Percentiles rank a stretch among this genome's conserved stretches.
phyloP scores from a whole-genome alignment of 768 basidiomycete species.

The Lactarius akahatsu region DNA sequence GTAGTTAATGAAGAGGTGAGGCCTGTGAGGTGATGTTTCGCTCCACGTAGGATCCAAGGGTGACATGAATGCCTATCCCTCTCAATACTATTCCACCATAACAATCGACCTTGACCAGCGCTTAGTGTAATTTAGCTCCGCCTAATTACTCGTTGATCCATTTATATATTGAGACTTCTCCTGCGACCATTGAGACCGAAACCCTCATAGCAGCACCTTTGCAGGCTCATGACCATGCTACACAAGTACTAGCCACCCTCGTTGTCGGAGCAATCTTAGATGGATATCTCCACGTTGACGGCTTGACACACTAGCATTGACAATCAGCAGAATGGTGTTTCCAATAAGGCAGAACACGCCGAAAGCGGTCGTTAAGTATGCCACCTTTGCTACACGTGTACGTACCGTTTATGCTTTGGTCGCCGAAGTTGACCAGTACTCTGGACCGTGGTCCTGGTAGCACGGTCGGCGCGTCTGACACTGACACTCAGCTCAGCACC shows the following conservation, averaged over 20 bases:
- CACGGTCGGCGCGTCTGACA: slow-evolving; percentile 20
- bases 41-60: neutral
- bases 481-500: slow-evolving; percentile 35
- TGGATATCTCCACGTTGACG: neutral
- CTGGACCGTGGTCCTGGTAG: slow-evolving; percentile 19
- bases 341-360: slow-evolving; percentile 32
- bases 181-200: slow-evolving; percentile 26
- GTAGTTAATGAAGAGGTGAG: neutral
- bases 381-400: slow-evolving; percentile 55
- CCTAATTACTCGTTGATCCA: neutral
- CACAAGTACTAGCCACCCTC: slow-evolving; percentile 16
- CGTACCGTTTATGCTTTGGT: slow-evolving; percentile 14
- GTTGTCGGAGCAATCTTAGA: slow-evolving; percentile 1
- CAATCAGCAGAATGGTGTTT: neutral
- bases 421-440: neutral
- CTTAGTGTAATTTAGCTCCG: neutral
- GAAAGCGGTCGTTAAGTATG: slow-evolving; percentile 49
- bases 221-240: slow-evolving; percentile 11
- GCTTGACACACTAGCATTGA: neutral
- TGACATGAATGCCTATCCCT: neutral
- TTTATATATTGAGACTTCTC: slow-evolving; percentile 9
- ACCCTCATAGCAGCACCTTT: slow-evolving; percentile 21
- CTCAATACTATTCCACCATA: neutral
- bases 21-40: slow-evolving; percentile 5
- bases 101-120: neutral